Conservation (phyloP, 306 rosid species). For the Quercus gilva region DNA sequence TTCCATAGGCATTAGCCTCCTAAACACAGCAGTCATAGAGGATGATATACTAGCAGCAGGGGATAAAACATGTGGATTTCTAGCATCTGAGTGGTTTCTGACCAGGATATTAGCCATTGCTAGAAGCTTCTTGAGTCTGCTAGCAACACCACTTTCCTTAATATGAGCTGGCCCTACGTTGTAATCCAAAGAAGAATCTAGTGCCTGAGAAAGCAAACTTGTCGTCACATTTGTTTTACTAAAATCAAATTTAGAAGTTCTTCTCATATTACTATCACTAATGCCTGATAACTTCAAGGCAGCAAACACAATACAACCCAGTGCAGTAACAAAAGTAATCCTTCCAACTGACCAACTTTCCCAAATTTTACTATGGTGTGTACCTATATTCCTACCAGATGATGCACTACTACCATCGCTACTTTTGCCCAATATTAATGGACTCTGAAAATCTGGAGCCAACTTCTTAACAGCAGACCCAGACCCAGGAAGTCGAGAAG, state of each 20-base stretch:
- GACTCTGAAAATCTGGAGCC: conserved; percentile 70
- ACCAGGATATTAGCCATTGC: conserved; percentile 36
- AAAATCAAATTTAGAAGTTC: conserved; percentile 39
- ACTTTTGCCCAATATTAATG: conserved; percentile 56
- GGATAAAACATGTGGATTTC: conserved; percentile 27
- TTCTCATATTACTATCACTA: conserved; percentile 39
- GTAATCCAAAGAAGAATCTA: conserved; percentile 51
- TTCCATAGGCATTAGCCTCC: conserved; percentile 67
- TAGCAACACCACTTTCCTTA: conserved; percentile 41
- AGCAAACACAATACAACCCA: conserved; percentile 76
- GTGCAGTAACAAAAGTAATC: conserved; percentile 43
- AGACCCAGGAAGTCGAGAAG: conserved; percentile 65
- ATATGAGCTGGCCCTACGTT: conserved; percentile 49
- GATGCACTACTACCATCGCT: conserved; percentile 39
- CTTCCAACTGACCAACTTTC: conserved; percentile 49
- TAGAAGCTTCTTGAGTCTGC: conserved; percentile 52
- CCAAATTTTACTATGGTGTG: conserved; percentile 53
- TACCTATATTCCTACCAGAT: conserved; percentile 65
- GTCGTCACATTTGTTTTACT: conserved; percentile 31
- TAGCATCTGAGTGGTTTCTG: conserved; percentile 40
- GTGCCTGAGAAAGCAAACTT: conserved; percentile 36
- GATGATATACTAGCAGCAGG: conserved; percentile 40
- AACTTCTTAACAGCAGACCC: conserved; percentile 81
- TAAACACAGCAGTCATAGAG: conserved; percentile 31
- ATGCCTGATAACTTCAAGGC: conserved; percentile 55